Base-by-base conservation (phyloP, 208 protist genomes). In the Trypanosoma platydactyli region DNA sequence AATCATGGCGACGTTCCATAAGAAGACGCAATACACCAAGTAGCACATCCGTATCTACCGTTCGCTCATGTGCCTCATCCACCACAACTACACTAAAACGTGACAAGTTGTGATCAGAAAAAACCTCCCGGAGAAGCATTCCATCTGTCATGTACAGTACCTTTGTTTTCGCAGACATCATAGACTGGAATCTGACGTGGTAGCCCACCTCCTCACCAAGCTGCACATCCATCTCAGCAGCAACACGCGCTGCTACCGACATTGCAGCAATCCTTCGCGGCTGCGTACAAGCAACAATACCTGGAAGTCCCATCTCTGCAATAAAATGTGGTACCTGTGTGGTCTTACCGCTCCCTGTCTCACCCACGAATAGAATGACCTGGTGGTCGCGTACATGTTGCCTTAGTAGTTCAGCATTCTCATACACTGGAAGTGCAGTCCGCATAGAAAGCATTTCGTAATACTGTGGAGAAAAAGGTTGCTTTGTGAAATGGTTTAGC, bases 1-100 rank as follows among this genome's bases (percentile, higher is more conserved):
- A 81, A 22, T 57, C 11, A 24, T 77, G 82, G 6, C 73, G 64
- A 1, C 76, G 66, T 18, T 61, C 48, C 25, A 92, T 49, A 29
- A 96, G 55, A 18, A 64, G 77, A 91, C 99, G 98, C 25, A 99
- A 75, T 20, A 99, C 64, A 5, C 97, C 98, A 69, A 99, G 98
- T 3, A 99, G 81, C 6, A 99, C 86, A 76, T 99, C 99, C 6
- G 99, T 99, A 79, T 98, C 80, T 40, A 99, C 91, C 6, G 98
- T 99, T 27, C 99, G 84, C 85, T 99, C 99, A 75, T 99, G 99
- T 7, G 98, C 99, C 83, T 99, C 99, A 79, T 99, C 99, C 0
- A 99, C 88, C 42, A 99, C 98, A 35, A 99, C 88, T 3, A 98
- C 86, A 49, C 81, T 84, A 84, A 99, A 99, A 22, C 85, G 59